phyloP scores from a whole-genome alignment of 495 filamentous ascomycete genomes.

The Aspergillus heteromorphus region DNA sequence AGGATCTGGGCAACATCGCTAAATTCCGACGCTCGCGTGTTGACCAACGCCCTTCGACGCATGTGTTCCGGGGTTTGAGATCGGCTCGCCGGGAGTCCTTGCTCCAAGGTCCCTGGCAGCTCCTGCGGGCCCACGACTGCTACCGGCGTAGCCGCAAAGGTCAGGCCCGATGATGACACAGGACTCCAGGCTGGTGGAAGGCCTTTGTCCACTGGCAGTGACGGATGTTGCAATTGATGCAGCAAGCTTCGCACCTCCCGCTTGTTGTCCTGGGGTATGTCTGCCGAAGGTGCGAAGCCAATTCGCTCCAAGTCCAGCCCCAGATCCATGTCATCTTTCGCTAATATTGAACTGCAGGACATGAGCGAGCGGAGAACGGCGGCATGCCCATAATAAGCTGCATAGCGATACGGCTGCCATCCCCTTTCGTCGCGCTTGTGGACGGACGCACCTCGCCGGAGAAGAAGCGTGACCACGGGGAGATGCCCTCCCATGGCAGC shows the following conservation, averaged over 20 bases:
- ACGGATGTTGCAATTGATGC: conserved; percentile 3
- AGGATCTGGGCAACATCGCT: not conserved
- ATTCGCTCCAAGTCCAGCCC: conserved; percentile 16
- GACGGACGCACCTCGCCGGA: conserved; percentile 33
- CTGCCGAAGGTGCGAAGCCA: conserved; percentile 21
- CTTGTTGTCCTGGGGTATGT: conserved; percentile 21
- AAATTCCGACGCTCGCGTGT: no score
- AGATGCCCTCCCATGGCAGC: conserved; percentile 38
- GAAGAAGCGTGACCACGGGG: conserved; percentile 29
- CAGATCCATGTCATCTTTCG: conserved; percentile 9
- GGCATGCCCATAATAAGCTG: conserved; percentile 35
- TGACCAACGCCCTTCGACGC: conserved; percentile 3
- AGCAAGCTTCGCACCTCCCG: conserved; percentile 17
- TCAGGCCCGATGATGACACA: not conserved
- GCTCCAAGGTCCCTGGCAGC: conserved; percentile 24
- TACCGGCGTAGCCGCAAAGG: not conserved
- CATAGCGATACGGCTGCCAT: conserved; percentile 37
- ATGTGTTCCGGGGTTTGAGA: conserved; percentile 24
- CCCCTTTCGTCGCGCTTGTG: conserved; percentile 35
- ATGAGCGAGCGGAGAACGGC: conserved; percentile 27
- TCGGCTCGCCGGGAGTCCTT: conserved; percentile 20
- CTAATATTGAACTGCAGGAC: conserved; percentile 8
- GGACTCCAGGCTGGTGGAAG: not conserved
- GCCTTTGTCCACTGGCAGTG: not conserved
- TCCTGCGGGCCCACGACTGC: conserved; percentile 13